A percentile compares a stretch with the other conserved stretches of the same genome.
phyloP scores from a whole-genome alignment of 169 alveolate species.

The Plasmodium sp. region DNA sequence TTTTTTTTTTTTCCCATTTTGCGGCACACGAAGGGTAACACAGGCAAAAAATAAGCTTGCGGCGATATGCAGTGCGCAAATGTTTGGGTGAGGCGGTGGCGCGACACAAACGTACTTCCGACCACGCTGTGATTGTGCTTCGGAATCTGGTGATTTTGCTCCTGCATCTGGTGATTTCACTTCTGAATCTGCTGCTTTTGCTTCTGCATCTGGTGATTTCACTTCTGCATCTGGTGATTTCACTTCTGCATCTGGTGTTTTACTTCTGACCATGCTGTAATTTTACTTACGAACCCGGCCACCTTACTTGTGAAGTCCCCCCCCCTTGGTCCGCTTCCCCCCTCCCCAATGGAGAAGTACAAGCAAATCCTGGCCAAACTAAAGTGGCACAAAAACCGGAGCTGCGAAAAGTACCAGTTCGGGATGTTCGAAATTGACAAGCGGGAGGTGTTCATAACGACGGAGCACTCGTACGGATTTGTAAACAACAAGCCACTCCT shows the following conservation, averaged over 20 bases:
- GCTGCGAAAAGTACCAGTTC: constrained; percentile 70
- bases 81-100: not conserved
- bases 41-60: not conserved
- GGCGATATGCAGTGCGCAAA: not conserved
- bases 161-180: too few relatives aligned
- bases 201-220: too few relatives aligned
- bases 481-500: constrained; percentile 82
- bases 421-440: constrained; percentile 76
- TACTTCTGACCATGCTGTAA: too few relatives aligned
- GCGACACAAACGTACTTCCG: not conserved
- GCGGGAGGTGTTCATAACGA: constrained; percentile 80
- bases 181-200: too few relatives aligned
- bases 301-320: not conserved
- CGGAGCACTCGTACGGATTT: constrained; percentile 78
- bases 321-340: not conserved
- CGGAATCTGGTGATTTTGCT: too few relatives aligned
- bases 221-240: too few relatives aligned
- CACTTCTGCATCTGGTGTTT: too few relatives aligned
- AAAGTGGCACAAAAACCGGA: constrained; percentile 27
- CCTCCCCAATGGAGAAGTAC: constrained; percentile 46
- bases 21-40: not conserved
- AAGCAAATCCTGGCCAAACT: constrained; percentile 35
- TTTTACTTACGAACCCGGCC: too few relatives aligned
- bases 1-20: too few relatives aligned
- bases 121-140: not conserved